Base-by-base conservation (phyloP, 495 filamentous ascomycete genomes). In the Aspergillus coremiiformis region DNA sequence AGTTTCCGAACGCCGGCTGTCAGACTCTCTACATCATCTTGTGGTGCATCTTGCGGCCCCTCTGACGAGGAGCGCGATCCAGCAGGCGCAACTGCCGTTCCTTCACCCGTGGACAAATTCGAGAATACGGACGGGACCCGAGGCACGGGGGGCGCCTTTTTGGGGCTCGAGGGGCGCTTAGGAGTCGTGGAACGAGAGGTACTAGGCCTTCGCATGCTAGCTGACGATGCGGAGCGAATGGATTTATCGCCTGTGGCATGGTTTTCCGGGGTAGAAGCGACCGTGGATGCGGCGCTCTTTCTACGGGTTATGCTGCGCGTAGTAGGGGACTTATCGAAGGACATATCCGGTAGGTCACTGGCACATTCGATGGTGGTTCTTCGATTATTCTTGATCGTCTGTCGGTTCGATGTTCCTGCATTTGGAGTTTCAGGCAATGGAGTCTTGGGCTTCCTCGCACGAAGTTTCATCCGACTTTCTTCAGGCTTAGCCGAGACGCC, bases 1-100 rank as follows among this genome's bases (percentile, higher is more conserved):
- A 75, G 65, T 56, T 82, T 86, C 58, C 84, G 84, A 65, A 92
- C 76, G 11, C 80, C 81, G n/a, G 76, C 72, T 0, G 85, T 77
- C 26, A 93, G 67, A 19, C 67, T 71, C 44, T 91, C 85, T 19
- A 91, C 63, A 37, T 78, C 78, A 32, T 66, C 75, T 52, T 49
- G 41, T 3, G 48, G 39, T 33, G 21, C 44, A 1, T 29, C 15
- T 33, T 43, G 30, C 20, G 20, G 44, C 17, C 23, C 24, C 1
- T 20, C 37, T 19, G 49, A 15, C 11, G 20, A 22, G 43, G 47
- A 41, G 12, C 30, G 37, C 14, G 37, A 6, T 20, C 5, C 39
- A 12, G 15, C 27, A 41, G 21, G 21, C 5, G 19, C 11, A 20
- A 14, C 5, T 20, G 33, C 44, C 39, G 53, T 42, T 4, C 55